Conservation (phyloP, 768 basidiomycete species). For the Thelephora aurantiotincta region DNA sequence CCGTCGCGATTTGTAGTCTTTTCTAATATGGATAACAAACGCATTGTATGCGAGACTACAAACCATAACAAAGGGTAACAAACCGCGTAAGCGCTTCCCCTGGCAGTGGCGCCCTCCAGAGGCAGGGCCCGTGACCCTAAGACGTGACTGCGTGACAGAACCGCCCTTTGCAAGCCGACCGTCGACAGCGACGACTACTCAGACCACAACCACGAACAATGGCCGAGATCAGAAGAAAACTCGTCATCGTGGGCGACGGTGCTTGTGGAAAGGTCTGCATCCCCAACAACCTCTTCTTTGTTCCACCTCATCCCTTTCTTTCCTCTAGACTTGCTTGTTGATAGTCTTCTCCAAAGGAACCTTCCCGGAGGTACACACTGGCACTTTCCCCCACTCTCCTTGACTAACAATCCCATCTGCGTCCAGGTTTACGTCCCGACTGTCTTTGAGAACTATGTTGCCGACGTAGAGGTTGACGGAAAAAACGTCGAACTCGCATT, state of each 20-base stretch:
- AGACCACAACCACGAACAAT: constrained; percentile 23
- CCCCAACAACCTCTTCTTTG: constrained; percentile 1
- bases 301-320: constrained; percentile 1
- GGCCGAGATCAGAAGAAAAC: constrained; percentile 97
- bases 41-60: no score
- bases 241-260: constrained; percentile 98
- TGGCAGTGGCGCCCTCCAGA: no score
- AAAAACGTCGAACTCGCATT: constrained; percentile 97
- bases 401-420: background rate
- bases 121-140: no score
- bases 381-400: background rate
- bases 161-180: no score
- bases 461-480: constrained; percentile 96
- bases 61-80: no score
- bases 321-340: constrained; percentile 69
- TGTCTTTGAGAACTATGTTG: constrained; percentile 99
- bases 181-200: no score
- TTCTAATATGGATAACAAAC: no score
- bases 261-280: constrained; percentile 77
- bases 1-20: no score
- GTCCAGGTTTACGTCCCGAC: constrained; percentile 94
- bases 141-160: no score
- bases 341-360: constrained; percentile 96
- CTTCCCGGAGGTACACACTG: constrained; percentile 70
- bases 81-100: no score